Percentiles rank a stretch among this genome's conserved stretches.
These are phyloP conservation scores for Omphalea diandra DNA, from an alignment of 441 rosid genomes.

Conservation along the genomic window DNA sequence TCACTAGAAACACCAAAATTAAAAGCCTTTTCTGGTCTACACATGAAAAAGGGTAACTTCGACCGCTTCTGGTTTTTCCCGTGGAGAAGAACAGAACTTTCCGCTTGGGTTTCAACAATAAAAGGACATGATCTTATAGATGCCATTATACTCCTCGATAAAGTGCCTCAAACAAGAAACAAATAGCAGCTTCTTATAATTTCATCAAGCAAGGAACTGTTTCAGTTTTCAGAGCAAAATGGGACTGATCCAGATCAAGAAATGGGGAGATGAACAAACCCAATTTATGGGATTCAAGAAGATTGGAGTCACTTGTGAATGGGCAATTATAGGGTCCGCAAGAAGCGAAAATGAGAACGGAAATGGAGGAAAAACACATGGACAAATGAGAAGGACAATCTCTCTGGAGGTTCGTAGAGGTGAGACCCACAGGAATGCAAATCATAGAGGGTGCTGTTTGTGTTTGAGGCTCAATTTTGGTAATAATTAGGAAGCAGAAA, in stretches of 20 bases:
- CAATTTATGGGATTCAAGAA: conserved; percentile 17
- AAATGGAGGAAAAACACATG: conserved; percentile 12
- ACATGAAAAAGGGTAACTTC: conserved; percentile 31
- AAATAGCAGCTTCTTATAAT: background rate
- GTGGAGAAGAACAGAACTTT: conserved; percentile 30
- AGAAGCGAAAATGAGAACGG: background rate
- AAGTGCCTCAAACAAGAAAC: conserved; percentile 24
- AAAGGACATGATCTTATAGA: conserved; percentile 54
- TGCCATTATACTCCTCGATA: conserved; percentile 44
- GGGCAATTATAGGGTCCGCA: background rate
- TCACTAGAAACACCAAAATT: conserved; percentile 32
- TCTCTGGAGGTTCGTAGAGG: background rate
- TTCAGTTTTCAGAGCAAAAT: background rate
- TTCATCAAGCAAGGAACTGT: conserved; percentile 7
- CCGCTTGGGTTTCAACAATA: conserved; percentile 35
- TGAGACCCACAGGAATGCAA: conserved; percentile 28
- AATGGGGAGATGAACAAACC: conserved; percentile 18
- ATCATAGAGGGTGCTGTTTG: conserved; percentile 9
- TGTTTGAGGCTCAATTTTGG: conserved; percentile 28
- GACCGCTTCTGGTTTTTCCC: conserved; percentile 35
- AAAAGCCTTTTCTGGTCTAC: conserved; percentile 36
- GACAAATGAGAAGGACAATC: conserved; percentile 4
- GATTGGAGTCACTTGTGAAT: background rate
- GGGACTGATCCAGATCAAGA: conserved; percentile 32
- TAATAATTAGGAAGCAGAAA: conserved; percentile 16